Base-by-base conservation (phyloP, 176 grass and related monocot species). In the Zoysia japonica region DNA sequence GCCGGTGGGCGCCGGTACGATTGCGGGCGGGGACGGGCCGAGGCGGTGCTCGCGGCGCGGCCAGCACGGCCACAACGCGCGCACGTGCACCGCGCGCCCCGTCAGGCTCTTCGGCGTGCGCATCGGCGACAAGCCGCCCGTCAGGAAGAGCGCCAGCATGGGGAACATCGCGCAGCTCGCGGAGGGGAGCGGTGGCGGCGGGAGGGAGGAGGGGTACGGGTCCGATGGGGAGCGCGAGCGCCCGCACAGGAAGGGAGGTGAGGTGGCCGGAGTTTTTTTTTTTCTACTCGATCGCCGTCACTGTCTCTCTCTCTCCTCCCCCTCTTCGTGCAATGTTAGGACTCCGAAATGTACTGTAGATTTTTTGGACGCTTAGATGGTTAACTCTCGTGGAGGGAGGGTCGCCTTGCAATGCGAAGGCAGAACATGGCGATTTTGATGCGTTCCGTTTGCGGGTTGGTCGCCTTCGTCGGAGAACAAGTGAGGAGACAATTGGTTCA, bases 71-170 rank as follows among this genome's bases (percentile, higher is more conserved):
- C 89, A 91, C 82, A 91, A 91, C 89, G 56, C 89, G 61, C 85
- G 86, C 40, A 88, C 89, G 5, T 91, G 89, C 82, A 85, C 89
- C 4, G 83, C 55, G 55, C 74, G 82, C 1, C 78, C 81, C 67
- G 89, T 91, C 42, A 88, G 72, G 89, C 89, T 91, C 48, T 91
- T 91, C 89, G 89, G 89, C 52, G 89, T 91, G 86, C 89, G 83
- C 41, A 84, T 91, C 85, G 79, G 78, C 41, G 89, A 91, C 48
- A 87, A 77, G 54, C 81, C 82, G 44, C 75, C 81, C 39, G 78
- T 91, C 13, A 28, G 82, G 69, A 91, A 88, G 79, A 76, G 78
- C 75, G 74, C 42, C 35, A 88, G 82, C 49, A 91, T 88, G 86
- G 89, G 83, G n/a, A 91, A 79, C 86, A 80, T 91, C 78, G 82